Evolutionary conservation across 768 basidiomycete genomes (phyloP), one percentile per base, ranked within the genome.

Genomic region (Royoungia palumana): DNA sequence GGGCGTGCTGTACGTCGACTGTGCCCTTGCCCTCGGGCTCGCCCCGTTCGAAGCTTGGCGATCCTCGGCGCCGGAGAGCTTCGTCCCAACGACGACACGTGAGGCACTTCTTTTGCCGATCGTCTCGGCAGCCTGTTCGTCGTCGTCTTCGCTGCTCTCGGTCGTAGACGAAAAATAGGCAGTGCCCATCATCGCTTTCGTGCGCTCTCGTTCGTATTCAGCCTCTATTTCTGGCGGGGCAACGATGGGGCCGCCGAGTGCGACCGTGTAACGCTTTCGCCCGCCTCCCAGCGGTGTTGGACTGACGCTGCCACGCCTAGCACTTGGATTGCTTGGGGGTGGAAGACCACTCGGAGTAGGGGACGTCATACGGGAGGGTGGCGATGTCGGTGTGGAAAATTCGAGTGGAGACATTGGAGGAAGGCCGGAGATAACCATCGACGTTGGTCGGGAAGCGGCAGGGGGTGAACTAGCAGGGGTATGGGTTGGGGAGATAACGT

Each of bases 201-300:
- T 39, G 13, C 42, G 22, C 44, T 70, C 69, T 0, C 61, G 67
- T 25, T 67, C 62, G 43, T 62, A 61, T 5, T 65, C 69, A 9
- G 58, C 53, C 30, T 56, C 66, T 44, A 54, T 55, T 41, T 56
- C 69, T 24, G 54, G 62, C 50, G 57, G 65, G 32, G 59, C 70
- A 53, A 80, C 76, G 50, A 89, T 81, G 0, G 87, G 84, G 3
- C 80, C 85, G 10, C 88, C 89, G 0, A 93, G 75, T 1, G 90
- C 89, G 27, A 92, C 89, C 0, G 90, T 92, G 61, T 93, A 92
- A 34, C 90, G 76, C 60, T 93, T 93, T 51, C 89, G 57, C 17
- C 50, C 55, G 2, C 39, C 71, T 2, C 74, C 68, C 0, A 79
- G 70, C 2, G 90, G 88, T 4, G 87, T 89, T 2, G 84, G 81